Evolutionary conservation across 257 asterid genomes (phyloP).

Genomic region (Ligustrum vulgare): DNA sequence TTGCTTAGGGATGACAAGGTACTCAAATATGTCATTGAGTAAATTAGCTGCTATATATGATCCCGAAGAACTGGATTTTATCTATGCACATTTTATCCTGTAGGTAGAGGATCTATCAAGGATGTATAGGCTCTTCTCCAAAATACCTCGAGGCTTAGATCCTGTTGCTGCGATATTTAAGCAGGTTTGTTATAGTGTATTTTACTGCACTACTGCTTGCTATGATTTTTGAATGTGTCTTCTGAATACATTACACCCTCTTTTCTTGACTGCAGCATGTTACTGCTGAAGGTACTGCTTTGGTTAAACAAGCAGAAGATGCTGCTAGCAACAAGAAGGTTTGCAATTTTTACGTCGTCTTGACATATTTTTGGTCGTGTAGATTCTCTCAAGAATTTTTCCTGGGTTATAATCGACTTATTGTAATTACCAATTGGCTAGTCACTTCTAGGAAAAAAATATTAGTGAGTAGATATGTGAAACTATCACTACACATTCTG

Average conservation of each 20-base stretch:
- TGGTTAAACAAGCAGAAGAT: conserved; percentile 98
- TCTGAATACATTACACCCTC: conserved; percentile 13
- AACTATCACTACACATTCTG: neutral
- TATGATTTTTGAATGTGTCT: conserved; percentile 3
- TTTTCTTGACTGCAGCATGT: conserved; percentile 71
- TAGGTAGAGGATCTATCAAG: conserved; percentile 94
- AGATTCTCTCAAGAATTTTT: neutral
- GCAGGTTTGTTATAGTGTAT: conserved; percentile 58
- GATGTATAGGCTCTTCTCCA: conserved; percentile 96
- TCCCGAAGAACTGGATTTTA: conserved; percentile 16
- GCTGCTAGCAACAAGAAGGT: conserved; percentile 97
- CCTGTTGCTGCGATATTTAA: conserved; percentile 80
- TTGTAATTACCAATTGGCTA: neutral
- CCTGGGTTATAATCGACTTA: neutral
- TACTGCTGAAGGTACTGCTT: conserved; percentile 90
- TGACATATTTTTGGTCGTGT: neutral
- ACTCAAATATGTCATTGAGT: conserved; percentile 9
- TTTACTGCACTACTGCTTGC: conserved; percentile 3
- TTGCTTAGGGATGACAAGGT: conserved; percentile 98
- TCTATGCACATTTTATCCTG: conserved; percentile 12
- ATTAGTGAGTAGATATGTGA: conserved; percentile 1
- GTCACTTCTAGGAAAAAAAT: conserved; percentile 12
- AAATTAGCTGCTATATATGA: conserved; percentile 12
- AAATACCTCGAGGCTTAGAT: conserved; percentile 79
- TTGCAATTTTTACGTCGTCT: conserved; percentile 6